phyloP scores from a whole-genome alignment of 1,284 basidiomycete genomes.

The Gymnopus androsaceus region DNA sequence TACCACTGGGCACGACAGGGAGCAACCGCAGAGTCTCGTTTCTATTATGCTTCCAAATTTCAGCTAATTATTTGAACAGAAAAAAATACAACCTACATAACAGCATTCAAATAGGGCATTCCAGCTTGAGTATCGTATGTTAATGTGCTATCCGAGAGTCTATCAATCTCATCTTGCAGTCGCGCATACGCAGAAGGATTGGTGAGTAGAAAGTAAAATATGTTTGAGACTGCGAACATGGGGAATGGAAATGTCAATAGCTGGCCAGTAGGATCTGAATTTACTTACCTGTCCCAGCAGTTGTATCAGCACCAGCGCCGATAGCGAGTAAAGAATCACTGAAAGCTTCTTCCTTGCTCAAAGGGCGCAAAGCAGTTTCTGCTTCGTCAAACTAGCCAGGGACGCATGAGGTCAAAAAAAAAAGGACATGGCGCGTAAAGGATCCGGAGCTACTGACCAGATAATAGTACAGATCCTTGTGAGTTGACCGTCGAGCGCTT shows the following conservation, averaged over 20 bases:
- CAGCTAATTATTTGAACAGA: background rate
- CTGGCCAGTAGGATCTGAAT: background rate
- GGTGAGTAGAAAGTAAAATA: slow-evolving; percentile 38
- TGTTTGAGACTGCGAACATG: slow-evolving; percentile 29
- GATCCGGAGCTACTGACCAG: slow-evolving; percentile 29
- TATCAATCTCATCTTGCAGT: slow-evolving; percentile 34
- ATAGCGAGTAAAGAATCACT: slow-evolving; percentile 22
- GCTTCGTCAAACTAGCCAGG: slow-evolving; percentile 11
- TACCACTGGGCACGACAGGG: slow-evolving; percentile 37
- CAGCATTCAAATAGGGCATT: slow-evolving; percentile 10
- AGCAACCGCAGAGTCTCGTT: slow-evolving; percentile 42
- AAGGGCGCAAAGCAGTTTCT: background rate
- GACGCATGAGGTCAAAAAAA: background rate
- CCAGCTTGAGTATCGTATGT: background rate
- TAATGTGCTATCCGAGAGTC: background rate
- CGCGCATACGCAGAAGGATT: slow-evolving; percentile 33
- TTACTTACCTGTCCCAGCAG: slow-evolving; percentile 26
- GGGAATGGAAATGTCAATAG: slow-evolving; percentile 35
- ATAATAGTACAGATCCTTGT: slow-evolving; percentile 47
- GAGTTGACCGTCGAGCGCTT: slow-evolving; percentile 27
- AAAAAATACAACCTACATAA: background rate
- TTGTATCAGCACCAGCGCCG: slow-evolving; percentile 21
- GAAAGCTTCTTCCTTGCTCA: slow-evolving; percentile 1
- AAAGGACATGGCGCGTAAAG: background rate
- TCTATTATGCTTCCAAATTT: slow-evolving; percentile 23